phyloP scores from a whole-genome alignment of 192 early-diverging fungal genomes.

The Coemansia sp. region DNA sequence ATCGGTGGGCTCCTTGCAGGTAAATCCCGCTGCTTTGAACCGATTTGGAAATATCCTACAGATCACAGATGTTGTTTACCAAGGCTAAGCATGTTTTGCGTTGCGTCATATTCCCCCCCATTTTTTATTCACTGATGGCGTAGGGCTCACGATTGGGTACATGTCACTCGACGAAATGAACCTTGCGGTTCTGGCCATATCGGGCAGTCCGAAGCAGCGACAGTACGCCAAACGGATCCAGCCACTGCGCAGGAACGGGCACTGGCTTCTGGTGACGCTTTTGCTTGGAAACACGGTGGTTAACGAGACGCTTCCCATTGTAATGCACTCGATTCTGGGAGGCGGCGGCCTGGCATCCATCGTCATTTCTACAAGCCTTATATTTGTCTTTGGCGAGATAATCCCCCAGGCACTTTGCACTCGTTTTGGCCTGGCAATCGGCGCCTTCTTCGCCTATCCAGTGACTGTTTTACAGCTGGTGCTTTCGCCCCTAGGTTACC shows the following conservation, averaged over 20 bases:
- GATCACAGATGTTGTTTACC: neutral
- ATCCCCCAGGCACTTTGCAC: conserved; percentile 91
- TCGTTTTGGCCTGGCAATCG: conserved; percentile 83
- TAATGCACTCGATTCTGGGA: conserved; percentile 73
- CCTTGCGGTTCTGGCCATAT: conserved; percentile 75
- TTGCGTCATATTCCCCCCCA: neutral
- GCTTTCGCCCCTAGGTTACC: conserved; percentile 71
- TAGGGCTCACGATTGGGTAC: conserved; percentile 61
- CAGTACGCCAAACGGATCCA: conserved; percentile 76
- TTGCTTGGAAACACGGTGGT: conserved; percentile 91
- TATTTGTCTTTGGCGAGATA: conserved; percentile 96
- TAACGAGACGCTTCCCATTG: conserved; percentile 91
- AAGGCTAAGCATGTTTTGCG: no score
- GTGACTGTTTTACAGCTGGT: conserved; percentile 66
- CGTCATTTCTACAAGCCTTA: conserved; percentile 78
- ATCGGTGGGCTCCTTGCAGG: conserved; percentile 78
- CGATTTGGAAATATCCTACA: neutral
- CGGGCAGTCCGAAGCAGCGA: conserved; percentile 69
- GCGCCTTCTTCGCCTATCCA: conserved; percentile 81
- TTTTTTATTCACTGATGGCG: neutral
- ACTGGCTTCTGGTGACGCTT: conserved; percentile 93
- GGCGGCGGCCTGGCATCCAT: conserved; percentile 82
- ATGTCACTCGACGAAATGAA: conserved; percentile 87
- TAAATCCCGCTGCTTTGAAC: neutral
- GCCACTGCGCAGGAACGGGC: conserved; percentile 84